Percentiles rank a stretch among this genome's conserved stretches.
Evolutionary conservation across 139 green algal species (phyloP).

Genomic region (Chlorokybus atmophyticus): DNA sequence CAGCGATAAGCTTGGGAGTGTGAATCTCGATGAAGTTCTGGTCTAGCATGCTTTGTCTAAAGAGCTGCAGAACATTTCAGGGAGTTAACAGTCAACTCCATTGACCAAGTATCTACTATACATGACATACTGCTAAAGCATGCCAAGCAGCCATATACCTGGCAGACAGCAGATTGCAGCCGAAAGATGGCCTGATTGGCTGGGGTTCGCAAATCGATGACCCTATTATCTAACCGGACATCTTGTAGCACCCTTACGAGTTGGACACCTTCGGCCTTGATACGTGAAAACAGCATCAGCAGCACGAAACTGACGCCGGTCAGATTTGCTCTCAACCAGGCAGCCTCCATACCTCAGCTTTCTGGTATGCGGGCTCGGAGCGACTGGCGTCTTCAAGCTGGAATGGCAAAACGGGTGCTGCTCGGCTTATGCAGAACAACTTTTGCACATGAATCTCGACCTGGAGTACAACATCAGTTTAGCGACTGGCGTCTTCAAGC

Average conservation of each 20-base stretch:
- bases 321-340: too few species aligned
- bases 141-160: too few species aligned
- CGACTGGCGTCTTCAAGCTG: constrained; percentile 27
- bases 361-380: too few species aligned
- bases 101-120: constrained; percentile 10
- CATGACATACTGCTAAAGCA: neutral
- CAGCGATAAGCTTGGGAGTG: constrained; percentile 75
- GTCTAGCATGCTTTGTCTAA: constrained; percentile 56
- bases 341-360: too few species aligned
- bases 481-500: too few species aligned
- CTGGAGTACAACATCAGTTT: constrained; percentile 32
- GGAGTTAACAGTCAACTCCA: neutral
- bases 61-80: constrained; percentile 40
- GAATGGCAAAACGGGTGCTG: constrained; percentile 22
- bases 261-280: too few species aligned
- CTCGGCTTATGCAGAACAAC: constrained; percentile 38
- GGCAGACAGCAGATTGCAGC: constrained; percentile 70
- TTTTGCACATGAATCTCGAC: constrained; percentile 64
- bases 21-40: constrained; percentile 91
- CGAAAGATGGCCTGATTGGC: constrained; percentile 96
- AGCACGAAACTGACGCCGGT: too few species aligned
- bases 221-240: constrained; percentile 75
- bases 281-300: too few species aligned
- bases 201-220: constrained; percentile 87
- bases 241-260: constrained; percentile 61